Conservation (phyloP, 2,329 filamentous ascomycete species). For the Trichoderma sp. region DNA sequence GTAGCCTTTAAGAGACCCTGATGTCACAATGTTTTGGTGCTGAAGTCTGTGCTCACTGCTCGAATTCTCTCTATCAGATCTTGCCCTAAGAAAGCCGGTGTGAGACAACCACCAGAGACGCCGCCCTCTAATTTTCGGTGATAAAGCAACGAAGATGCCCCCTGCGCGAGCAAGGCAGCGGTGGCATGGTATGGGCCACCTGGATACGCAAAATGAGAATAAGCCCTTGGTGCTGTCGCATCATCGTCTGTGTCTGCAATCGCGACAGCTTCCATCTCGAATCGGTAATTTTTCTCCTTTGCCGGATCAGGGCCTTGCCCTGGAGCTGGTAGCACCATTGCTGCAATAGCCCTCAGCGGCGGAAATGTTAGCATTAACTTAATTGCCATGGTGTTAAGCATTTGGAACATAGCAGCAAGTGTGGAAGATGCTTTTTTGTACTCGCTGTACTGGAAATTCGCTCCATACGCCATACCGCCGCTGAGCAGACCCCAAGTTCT, state of each 20-base stretch:
- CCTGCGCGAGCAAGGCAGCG: not conserved
- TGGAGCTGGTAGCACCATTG: not conserved
- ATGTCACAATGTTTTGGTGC: not conserved
- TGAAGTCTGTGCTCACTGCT: not conserved
- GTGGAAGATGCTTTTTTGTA: not conserved
- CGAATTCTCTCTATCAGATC: not conserved
- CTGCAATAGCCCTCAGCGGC: not conserved
- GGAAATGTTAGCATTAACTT: not conserved
- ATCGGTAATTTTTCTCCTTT: not conserved
- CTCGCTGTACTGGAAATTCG: not conserved
- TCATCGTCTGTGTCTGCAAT: not conserved
- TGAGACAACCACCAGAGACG: not conserved
- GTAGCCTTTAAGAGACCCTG: not conserved
- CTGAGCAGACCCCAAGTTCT: not conserved
- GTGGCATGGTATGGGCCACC: not conserved
- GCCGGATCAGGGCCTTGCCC: not conserved
- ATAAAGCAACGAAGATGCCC: not conserved
- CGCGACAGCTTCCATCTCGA: not conserved
- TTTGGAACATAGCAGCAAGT: not conserved
- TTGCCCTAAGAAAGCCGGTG: not conserved
- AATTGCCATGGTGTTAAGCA: not conserved
- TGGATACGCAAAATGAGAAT: not conserved
- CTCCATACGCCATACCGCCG: not conserved
- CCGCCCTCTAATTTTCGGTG: not conserved
- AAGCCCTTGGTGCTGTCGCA: not conserved